Conservation (phyloP, 139 green algal species). For the Picochlorum sp. region DNA sequence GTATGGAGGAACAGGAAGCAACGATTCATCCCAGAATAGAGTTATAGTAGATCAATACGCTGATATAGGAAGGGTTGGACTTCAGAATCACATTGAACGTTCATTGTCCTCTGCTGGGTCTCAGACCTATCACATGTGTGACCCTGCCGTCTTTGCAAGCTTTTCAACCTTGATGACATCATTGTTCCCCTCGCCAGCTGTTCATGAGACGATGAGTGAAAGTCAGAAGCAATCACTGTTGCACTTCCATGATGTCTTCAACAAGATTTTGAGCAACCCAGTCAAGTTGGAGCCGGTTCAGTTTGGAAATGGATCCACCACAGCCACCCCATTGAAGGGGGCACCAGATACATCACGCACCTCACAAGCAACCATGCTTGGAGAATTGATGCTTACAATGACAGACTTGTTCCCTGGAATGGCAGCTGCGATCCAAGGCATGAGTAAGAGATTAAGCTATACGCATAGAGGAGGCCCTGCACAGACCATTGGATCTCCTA, state of each 20-base stretch:
- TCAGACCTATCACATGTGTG: constrained; percentile 16
- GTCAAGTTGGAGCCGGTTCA: too few species aligned
- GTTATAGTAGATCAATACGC: constrained; percentile 25
- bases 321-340: too few species aligned
- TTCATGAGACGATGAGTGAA: constrained; percentile 6
- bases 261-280: constrained; percentile 4
- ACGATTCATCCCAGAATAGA: constrained; percentile 27
- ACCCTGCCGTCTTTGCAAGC: constrained; percentile 20
- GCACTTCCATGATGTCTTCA: constrained; percentile 27
- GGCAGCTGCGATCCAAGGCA: constrained; percentile 14
- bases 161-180: constrained; percentile 17
- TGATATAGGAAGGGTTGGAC: constrained; percentile 1
- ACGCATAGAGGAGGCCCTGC: too few species aligned
- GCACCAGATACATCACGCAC: not conserved
- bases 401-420: constrained; percentile 22
- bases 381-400: constrained; percentile 27
- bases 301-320: too few species aligned
- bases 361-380: constrained; percentile 11
- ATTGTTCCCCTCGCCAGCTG: constrained; percentile 11
- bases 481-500: too few species aligned
- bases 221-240: constrained; percentile 20
- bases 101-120: constrained; percentile 7
- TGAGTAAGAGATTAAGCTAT: constrained; percentile 4
- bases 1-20: constrained; percentile 7
- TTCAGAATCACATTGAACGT: constrained; percentile 1